Percentiles rank a stretch among this genome's conserved stretches.
Evolutionary conservation across 352 stramenopile genomes (phyloP).

Genomic region (Phytopythium sindhum): DNA sequence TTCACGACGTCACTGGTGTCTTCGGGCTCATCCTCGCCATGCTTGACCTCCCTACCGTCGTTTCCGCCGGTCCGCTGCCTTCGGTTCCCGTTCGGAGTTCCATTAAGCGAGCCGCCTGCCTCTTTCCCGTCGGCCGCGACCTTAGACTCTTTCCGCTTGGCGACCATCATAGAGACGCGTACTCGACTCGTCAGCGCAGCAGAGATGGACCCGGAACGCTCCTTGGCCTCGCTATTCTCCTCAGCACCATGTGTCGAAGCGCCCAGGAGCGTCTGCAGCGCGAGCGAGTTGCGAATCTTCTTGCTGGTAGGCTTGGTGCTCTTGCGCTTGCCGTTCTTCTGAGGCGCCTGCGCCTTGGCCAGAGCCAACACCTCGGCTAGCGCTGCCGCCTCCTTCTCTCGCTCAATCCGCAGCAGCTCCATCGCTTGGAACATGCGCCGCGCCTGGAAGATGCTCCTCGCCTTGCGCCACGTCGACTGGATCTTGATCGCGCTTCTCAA

Average conservation of each 20-base stretch:
- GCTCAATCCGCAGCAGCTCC: constrained; percentile 40
- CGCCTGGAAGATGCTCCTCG: constrained; percentile 33
- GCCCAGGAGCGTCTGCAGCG: background rate
- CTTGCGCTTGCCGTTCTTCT: constrained; percentile 12
- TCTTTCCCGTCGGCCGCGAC: background rate
- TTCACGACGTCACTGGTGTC: constrained; percentile 58
- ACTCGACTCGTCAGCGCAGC: constrained; percentile 2
- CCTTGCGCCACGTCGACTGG: constrained; percentile 55
- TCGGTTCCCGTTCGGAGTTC: background rate
- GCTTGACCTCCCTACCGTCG: constrained; percentile 1
- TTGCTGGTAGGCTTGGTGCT: constrained; percentile 2
- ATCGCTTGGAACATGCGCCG: constrained; percentile 38
- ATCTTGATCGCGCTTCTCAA: constrained; percentile 55
- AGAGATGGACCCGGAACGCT: background rate
- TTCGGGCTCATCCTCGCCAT: constrained; percentile 43
- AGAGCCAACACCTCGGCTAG: constrained; percentile 12
- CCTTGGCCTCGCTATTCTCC: background rate
- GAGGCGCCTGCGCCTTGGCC: constrained; percentile 4
- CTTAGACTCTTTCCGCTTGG: constrained; percentile 18
- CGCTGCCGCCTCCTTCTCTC: constrained; percentile 36
- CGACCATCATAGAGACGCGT: constrained; percentile 11
- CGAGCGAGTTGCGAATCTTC: constrained; percentile 5
- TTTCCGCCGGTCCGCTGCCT: constrained; percentile 10
- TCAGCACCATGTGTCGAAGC: background rate
- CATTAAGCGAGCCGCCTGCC: constrained; percentile 2